These are phyloP conservation scores for Begonia loranthoides DNA, from an alignment of 306 rosid species.

Conservation along the genomic window DNA sequence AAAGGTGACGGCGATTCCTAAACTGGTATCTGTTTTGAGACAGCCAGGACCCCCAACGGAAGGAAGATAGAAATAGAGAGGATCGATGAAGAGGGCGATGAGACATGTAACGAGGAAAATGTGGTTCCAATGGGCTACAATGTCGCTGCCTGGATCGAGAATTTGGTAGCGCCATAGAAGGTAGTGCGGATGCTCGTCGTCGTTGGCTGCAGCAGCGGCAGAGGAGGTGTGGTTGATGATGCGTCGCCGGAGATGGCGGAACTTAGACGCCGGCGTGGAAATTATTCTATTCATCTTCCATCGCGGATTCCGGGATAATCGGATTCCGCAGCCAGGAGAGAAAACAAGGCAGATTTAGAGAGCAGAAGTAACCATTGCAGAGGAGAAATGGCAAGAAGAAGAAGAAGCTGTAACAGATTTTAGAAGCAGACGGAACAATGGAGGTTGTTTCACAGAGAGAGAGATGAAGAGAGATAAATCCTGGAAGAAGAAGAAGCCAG, in stretches of 20 bases:
- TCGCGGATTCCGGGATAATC: constrained; percentile 69
- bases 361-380: no score
- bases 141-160: constrained; percentile 76
- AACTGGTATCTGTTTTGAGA: constrained; percentile 19
- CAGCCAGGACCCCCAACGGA: constrained; percentile 61
- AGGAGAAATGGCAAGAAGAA: no score
- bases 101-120: constrained; percentile 59
- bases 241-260: constrained; percentile 52
- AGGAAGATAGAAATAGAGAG: constrained; percentile 75
- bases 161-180: constrained; percentile 71
- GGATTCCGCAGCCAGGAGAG: constrained; percentile 48
- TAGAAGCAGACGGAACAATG: background rate
- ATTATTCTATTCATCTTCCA: constrained; percentile 88
- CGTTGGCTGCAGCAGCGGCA: constrained; percentile 3
- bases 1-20: constrained; percentile 35
- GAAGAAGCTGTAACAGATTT: background rate
- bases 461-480: no score
- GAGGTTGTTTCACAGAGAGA: background rate
- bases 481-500: no score
- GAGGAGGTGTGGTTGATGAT: background rate
- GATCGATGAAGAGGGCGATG: constrained; percentile 64
- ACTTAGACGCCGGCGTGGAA: constrained; percentile 43
- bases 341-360: no score
- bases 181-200: constrained; percentile 30
- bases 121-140: constrained; percentile 61